Base-by-base conservation (phyloP, 352 stramenopile genomes). In the Globisporangium perplexum region DNA sequence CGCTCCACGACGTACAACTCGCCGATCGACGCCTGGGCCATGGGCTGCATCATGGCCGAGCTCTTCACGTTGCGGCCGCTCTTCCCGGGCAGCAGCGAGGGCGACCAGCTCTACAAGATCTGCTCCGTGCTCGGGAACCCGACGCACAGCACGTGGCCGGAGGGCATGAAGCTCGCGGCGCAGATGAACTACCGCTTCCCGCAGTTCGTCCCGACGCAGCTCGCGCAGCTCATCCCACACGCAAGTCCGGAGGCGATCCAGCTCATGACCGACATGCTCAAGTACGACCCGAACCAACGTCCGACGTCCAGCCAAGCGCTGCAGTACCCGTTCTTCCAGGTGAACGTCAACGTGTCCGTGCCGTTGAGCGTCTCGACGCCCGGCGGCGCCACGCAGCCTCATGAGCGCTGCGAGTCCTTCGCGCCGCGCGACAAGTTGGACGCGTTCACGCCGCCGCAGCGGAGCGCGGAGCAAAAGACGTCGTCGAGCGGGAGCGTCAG, bases 1-100 rank as follows among this genome's bases (percentile, higher is more conserved):
- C 79, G 90, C 12, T 97, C 86, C 31, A 92, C 80, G 22, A 88
- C 80, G 20, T 99, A 99, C 73, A 98, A 98, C 57, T 96, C 82
- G 8, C 91, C 96, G 4, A 98, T 99, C 59, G 98, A 99, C 69
- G 75, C 96, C 5, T 99, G 96, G 82, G 97, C 96, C 0, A 93
- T 95, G 67, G 98, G 97, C 20, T 98, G 96, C 66, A 98, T 99
- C 65, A 97, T 99, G 69, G 94, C 92, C 14, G 98, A 99, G 66
- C 72, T 99, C 59, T 98, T 98, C 62, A 97, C 84, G 31, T 65
- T 99, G 28, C 68, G 78, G 8, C 96, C 97, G 6, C 77, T 99
- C n/a, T 99, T 99, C 65, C 97, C 97, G 0, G 97, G 97, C 11
- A 96, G 73, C 47, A 96, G 74, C 50, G 97, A 99, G 77, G 87